phyloP scores from a whole-genome alignment of 2,329 filamentous ascomycete species.

The Amphichorda felina region DNA sequence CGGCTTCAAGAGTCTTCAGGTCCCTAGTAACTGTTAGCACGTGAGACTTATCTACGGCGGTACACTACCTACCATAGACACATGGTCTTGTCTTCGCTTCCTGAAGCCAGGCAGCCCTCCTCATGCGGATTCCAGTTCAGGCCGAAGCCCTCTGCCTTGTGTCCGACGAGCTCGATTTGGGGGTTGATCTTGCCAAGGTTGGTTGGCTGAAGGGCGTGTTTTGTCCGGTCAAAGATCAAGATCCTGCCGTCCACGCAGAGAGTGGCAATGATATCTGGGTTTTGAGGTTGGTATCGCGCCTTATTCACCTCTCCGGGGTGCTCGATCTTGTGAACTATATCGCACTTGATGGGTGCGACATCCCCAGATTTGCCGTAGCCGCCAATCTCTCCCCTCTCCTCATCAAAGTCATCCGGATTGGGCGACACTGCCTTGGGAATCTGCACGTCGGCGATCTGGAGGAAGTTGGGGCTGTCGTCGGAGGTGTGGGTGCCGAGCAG shows the following conservation, averaged over 20 bases:
- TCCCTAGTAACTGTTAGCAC: constrained; percentile 45
- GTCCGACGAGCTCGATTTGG: constrained; percentile 76
- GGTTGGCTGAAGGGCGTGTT: constrained; percentile 66
- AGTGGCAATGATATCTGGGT: constrained; percentile 91
- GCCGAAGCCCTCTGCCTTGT: constrained; percentile 82
- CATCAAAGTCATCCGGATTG: constrained; percentile 78
- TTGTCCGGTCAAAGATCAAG: constrained; percentile 90
- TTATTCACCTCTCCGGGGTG: constrained; percentile 98
- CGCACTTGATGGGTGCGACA: constrained; percentile 68
- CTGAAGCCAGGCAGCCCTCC: constrained; percentile 73
- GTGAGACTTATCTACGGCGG: neutral
- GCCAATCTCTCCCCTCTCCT: constrained; percentile 84
- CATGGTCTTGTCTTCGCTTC: constrained; percentile 86
- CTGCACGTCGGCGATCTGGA: constrained; percentile 90
- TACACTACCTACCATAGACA: constrained; percentile 69
- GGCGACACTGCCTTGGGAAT: constrained; percentile 69
- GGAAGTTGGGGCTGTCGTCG: constrained; percentile 72
- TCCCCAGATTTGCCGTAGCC: constrained; percentile 72
- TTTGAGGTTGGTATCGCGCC: constrained; percentile 93
- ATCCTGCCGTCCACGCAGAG: constrained; percentile 80
- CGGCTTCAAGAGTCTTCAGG: constrained; percentile 60
- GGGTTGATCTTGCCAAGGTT: constrained; percentile 54
- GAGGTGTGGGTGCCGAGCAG: constrained; percentile 93
- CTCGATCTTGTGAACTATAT: constrained; percentile 89
- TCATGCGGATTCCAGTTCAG: constrained; percentile 84